Evolutionary conservation across 1,139 yeast genomes (phyloP).

Genomic region (Saccharomyces hybrid): DNA sequence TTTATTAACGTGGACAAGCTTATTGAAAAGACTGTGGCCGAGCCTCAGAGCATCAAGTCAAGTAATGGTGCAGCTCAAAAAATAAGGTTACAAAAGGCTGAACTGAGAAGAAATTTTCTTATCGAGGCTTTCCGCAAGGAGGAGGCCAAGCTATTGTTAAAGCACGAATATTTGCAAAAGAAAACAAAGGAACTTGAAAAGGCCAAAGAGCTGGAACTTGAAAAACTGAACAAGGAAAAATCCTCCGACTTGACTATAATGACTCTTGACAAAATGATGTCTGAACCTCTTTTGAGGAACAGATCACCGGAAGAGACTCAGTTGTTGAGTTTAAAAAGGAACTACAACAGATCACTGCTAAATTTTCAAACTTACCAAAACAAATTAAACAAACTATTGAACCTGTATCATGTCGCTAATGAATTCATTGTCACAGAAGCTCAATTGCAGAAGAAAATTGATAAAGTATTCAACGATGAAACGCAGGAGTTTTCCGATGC

Average conservation of each 20-base stretch:
- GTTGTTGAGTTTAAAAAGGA: slow-evolving; percentile 43
- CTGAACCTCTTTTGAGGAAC: slow-evolving; percentile 61
- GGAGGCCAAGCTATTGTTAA: slow-evolving; percentile 41
- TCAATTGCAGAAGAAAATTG: slow-evolving; percentile 30
- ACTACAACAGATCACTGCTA: slow-evolving; percentile 42
- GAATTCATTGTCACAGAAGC: slow-evolving; percentile 35
- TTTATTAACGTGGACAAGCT: slow-evolving; percentile 52
- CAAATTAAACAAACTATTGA: slow-evolving; percentile 52
- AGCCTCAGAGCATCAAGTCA: slow-evolving; percentile 30
- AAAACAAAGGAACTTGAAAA: slow-evolving; percentile 31
- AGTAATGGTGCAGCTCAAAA: slow-evolving; percentile 42
- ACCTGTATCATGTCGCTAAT: slow-evolving; percentile 63
- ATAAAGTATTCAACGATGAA: slow-evolving; percentile 27
- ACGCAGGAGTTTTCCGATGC: background rate
- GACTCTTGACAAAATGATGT: slow-evolving; percentile 59
- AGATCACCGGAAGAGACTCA: slow-evolving; percentile 62
- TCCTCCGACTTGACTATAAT: slow-evolving; percentile 57
- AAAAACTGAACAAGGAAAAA: slow-evolving; percentile 18
- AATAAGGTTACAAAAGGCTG: slow-evolving; percentile 51
- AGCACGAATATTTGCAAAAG: slow-evolving; percentile 32
- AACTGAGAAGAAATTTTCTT: slow-evolving; percentile 65
- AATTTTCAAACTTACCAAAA: slow-evolving; percentile 39
- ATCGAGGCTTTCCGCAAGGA: slow-evolving; percentile 60
- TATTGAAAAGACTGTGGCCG: slow-evolving; percentile 44
- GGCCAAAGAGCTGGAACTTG: slow-evolving; percentile 31